Evolutionary conservation across 2,329 filamentous ascomycete species (phyloP), one percentile per base, ranked within the genome.

Genomic region (Scedosporium boydii): DNA sequence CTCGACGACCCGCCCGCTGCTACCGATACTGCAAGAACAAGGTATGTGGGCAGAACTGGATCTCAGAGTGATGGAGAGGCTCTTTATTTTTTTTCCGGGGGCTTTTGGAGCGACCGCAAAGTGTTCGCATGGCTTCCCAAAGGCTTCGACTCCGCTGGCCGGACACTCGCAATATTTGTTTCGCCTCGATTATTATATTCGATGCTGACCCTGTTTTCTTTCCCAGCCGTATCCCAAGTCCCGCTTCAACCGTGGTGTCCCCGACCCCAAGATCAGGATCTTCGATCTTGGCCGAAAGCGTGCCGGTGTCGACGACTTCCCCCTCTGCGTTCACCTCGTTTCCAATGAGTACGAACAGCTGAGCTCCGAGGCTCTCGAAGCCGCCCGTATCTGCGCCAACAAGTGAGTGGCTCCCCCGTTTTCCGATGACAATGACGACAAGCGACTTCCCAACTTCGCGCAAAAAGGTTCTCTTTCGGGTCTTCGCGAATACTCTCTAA

Each of bases 1-100:
- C 95, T 78, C 92, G 95, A 82, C 92, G 95, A 90, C 95, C 95
- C 78, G 95, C 95, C 77, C 90, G 95, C 86, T 99, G 95, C 86
- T 99, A 96, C 88, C 89, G 95, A 78, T 99, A 99, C 90, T 99
- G 95, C 93, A 99, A 99, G 91, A 99, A 98, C 89, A 97, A 97
- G 92, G 92, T 96, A 78, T 82, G 89, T 80, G 67, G 59, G 53
- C 60, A 60, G 60, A 61, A 56, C 63, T 60, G 10, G 34, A 38
- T 12, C 34, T 38, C 34, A 12, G 34, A 12, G 44, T 63, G 48
- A 61, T 58, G 59, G 57, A 62, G 61, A 64, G 60, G 58, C 65
- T 61, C 64, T 60, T 63, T 61, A 55, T 64, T 62, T 53, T 64
- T 66, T 64, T 60, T 38, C 57, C 38, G 23, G 58, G 18, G 21